Conservation (phyloP, 352 stramenopile species). For the Aphanomyces invadans region DNA sequence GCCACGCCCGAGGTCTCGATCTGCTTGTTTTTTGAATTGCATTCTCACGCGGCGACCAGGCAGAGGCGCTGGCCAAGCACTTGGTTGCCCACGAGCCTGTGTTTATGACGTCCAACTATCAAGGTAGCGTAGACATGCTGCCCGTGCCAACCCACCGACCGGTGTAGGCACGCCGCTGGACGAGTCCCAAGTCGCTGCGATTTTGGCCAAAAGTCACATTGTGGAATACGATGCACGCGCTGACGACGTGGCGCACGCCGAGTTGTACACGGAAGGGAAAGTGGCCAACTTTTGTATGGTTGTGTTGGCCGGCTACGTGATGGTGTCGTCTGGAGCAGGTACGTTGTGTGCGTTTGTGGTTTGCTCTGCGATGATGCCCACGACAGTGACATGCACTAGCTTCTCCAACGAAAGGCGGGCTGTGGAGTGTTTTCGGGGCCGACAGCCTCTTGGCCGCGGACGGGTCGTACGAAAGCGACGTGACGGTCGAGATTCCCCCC, state of each 20-base stretch:
- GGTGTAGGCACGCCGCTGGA: not conserved
- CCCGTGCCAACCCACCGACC: not conserved
- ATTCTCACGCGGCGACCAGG: no score
- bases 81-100: slow-evolving; percentile 14
- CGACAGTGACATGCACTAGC: not conserved
- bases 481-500: slow-evolving; percentile 14
- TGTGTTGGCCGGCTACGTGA: slow-evolving; percentile 1
- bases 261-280: slow-evolving; percentile 6
- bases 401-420: not conserved
- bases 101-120: slow-evolving; percentile 13
- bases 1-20: slow-evolving; percentile 2
- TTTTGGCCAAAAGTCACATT: slow-evolving; percentile 18
- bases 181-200: not conserved
- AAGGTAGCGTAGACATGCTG: not conserved
- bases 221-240: slow-evolving; percentile 2
- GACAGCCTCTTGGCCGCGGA: slow-evolving; percentile 3
- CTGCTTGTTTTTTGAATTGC: not conserved
- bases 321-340: not conserved
- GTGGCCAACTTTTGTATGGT: slow-evolving; percentile 10
- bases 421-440: slow-evolving; percentile 14
- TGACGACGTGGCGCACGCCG: not conserved
- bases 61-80: slow-evolving; percentile 23
- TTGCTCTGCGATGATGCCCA: not conserved
- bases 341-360: not conserved
- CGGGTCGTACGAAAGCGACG: slow-evolving; percentile 10